A percentile compares a stretch with the other conserved stretches of the same genome.
These are phyloP conservation scores for thale cress (Arabidopsis thaliana) DNA, from an alignment of 345 rosid genomes.

Conservation along the genomic window DNA sequence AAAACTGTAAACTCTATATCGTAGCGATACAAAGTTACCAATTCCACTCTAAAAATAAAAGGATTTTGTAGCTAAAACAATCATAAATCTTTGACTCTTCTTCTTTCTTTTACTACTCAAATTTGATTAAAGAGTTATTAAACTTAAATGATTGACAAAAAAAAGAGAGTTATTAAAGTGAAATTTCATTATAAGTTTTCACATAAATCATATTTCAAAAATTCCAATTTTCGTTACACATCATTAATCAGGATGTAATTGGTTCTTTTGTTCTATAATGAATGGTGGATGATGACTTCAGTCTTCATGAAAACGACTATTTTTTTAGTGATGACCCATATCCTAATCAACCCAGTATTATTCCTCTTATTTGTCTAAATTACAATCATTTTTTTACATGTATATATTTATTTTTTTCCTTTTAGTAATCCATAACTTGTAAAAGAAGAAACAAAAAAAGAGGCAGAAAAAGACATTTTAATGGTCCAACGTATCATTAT, in stretches of 20 bases:
- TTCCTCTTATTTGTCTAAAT: slow-evolving; percentile 28
- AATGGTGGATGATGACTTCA: slow-evolving; percentile 30
- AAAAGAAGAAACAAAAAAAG: slow-evolving; percentile 39
- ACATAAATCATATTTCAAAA: background rate
- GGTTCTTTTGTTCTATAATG: background rate
- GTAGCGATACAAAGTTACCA: no score
- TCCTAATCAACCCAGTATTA: slow-evolving; percentile 2
- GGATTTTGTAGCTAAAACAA: slow-evolving; percentile 1
- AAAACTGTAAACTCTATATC: no score
- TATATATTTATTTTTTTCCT: background rate
- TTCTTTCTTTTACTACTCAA: background rate
- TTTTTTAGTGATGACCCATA: slow-evolving; percentile 25
- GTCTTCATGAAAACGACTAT: slow-evolving; percentile 18
- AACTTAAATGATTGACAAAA: no score
- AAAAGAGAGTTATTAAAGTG: background rate
- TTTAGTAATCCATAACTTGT: slow-evolving; percentile 28
- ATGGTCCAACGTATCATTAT: slow-evolving; percentile 43
- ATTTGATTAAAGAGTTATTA: background rate
- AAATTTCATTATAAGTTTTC: background rate
- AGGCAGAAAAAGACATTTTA: slow-evolving; percentile 34
- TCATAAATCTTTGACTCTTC: background rate
- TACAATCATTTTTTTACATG: slow-evolving; percentile 4
- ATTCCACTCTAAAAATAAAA: background rate
- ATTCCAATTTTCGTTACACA: background rate
- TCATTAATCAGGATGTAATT: background rate